Evolutionary conservation across 768 basidiomycete species (phyloP).

Genomic region (Agaricus blazei): DNA sequence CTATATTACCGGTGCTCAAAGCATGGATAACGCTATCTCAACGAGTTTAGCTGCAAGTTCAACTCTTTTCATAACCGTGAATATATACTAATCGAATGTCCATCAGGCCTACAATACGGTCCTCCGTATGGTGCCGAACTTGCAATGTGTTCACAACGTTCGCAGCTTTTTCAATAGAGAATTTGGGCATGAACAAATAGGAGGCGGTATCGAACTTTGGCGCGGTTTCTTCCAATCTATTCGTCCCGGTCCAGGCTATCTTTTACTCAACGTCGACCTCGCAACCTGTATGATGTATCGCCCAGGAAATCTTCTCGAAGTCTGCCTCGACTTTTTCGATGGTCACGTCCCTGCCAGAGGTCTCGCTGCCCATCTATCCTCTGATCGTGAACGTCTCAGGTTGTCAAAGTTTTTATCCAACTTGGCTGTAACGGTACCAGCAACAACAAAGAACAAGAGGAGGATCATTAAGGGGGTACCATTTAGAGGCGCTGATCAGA

Average conservation of each 20-base stretch:
- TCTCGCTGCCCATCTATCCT: constrained; percentile 29
- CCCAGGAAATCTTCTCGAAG: constrained; percentile 49
- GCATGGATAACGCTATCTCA: constrained; percentile 51
- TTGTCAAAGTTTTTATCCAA: constrained; percentile 33
- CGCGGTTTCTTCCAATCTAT: constrained; percentile 80
- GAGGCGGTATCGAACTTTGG: constrained; percentile 66
- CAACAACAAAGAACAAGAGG: constrained; percentile 22
- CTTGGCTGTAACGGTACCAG: constrained; percentile 24
- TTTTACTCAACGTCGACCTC: constrained; percentile 76
- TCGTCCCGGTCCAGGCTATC: constrained; percentile 55
- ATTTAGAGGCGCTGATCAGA: constrained; percentile 37
- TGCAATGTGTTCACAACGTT: constrained; percentile 65
- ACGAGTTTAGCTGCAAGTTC: constrained; percentile 51
- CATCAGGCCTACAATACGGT: constrained; percentile 67
- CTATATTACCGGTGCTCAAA: constrained; percentile 55
- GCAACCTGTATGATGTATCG: constrained; percentile 75
- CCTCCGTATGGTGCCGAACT: constrained; percentile 68
- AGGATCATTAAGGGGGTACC: constrained; percentile 56
- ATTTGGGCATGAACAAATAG: constrained; percentile 42
- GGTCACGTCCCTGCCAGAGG: constrained; percentile 7
- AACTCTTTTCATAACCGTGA: too few relatives aligned
- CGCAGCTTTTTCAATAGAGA: constrained; percentile 66
- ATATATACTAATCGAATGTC: not conserved
- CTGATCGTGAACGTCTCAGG: constrained; percentile 44
- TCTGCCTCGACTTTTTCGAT: constrained; percentile 53